Evolutionary conservation across 257 asterid genomes (phyloP), one percentile per base, ranked within the genome.

Genomic region (Jacaranda mimosifolia): DNA sequence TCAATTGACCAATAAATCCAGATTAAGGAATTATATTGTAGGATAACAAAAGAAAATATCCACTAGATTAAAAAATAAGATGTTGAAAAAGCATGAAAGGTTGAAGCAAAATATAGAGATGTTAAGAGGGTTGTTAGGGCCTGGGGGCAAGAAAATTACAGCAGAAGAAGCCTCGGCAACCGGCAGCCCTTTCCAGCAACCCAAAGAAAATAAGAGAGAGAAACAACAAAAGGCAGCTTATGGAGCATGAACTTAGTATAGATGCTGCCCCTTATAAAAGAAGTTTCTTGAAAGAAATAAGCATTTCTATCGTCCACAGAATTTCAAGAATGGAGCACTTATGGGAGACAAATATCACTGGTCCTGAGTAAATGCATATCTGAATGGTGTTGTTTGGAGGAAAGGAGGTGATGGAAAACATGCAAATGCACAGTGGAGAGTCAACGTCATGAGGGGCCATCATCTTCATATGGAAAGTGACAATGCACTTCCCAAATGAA

Each of bases 281-380:
- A 55, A 55, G 17, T 55, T 7, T 55, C 62, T 55, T 55, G 49
- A 42, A 63, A 63, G 21, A 63, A 64, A 40, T 65, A 8, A 4
- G 53, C 52, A 65, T 40, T 39, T 40, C 42, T 65, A 65, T 65
- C 8, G 52, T 9, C 70, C 38, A 65, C 70, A 65, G 7, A 53
- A 39, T 65, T 39, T 18, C 52, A 42, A 40, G 36, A 40, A 65
- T 39, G 52, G 53, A 65, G 53, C 36, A 17, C 35, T n/a, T 55
- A 6, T 10, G 38, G n/a, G 46, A 40, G 70, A 17, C n/a, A 42
- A 42, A n/a, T 17, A 14, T 17, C 26, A 40, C 7, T 40, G 52
- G n/a, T 36, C 57, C 14, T n/a, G 62, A 17, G 53, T 65, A 17
- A 40, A 3, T 1, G 5, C 36, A 9, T 5, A 40, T 40, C 6